phyloP scores from a whole-genome alignment of 441 rosid genomes.

The Brassica hybrid region DNA sequence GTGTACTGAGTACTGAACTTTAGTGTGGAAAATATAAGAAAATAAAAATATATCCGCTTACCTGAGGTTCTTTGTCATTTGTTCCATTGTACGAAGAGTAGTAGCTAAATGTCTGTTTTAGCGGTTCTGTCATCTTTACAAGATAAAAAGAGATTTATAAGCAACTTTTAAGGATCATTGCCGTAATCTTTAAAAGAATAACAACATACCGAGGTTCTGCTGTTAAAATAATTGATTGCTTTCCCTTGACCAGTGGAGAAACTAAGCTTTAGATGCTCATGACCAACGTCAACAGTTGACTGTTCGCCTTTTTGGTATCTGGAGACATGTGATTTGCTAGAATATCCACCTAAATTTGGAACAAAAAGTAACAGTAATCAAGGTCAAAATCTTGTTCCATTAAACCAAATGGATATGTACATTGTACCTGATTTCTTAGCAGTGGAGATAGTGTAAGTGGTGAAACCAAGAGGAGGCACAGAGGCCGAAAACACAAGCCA shows the following conservation, averaged over 20 bases:
- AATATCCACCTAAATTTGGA: conserved; percentile 54
- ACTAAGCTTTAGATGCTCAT: conserved; percentile 78
- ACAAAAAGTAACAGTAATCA: conserved; percentile 13
- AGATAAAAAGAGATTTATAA: conserved; percentile 40
- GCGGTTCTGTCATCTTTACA: conserved; percentile 69
- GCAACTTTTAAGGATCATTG: conserved; percentile 20
- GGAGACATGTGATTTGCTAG: conserved; percentile 60
- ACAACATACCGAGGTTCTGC: conserved; percentile 59
- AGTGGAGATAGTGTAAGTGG: conserved; percentile 74
- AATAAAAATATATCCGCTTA: conserved; percentile 37
- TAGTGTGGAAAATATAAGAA: neutral
- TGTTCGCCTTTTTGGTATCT: conserved; percentile 49
- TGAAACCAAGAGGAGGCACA: conserved; percentile 96
- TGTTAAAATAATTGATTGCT: conserved; percentile 59
- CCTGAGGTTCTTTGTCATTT: conserved; percentile 78
- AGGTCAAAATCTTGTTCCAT: conserved; percentile 16
- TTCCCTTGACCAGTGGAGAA: conserved; percentile 55
- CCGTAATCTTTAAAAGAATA: neutral
- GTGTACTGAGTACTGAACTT: conserved; percentile 27
- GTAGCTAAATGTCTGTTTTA: conserved; percentile 72
- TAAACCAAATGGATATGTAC: conserved; percentile 8
- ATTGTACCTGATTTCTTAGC: conserved; percentile 70
- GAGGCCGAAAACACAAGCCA: conserved; percentile 88
- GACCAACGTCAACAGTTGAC: conserved; percentile 69
- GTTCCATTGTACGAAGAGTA: conserved; percentile 81